Conservation (phyloP, 1,284 basidiomycete species). For the Ustilago cynodontis region DNA sequence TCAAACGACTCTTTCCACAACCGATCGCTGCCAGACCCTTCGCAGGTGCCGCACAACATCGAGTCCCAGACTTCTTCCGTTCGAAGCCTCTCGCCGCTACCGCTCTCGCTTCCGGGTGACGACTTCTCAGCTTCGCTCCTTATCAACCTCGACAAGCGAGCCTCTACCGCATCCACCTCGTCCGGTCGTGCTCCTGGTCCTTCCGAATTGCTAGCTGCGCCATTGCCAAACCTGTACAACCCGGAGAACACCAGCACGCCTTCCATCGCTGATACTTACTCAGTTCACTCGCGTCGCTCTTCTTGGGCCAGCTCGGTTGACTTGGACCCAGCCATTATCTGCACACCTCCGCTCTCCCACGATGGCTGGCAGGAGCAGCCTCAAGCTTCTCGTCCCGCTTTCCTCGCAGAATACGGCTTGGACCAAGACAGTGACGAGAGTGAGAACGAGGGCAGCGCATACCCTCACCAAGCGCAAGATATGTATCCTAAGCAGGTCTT, state of each 20-base stretch:
- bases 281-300: conserved; percentile 27
- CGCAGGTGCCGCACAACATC: conserved; percentile 22
- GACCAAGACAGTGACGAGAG: conserved; percentile 48
- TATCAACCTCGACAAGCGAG: conserved; percentile 31
- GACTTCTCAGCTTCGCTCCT: conserved; percentile 36
- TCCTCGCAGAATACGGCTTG: conserved; percentile 41
- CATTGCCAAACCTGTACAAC: conserved; percentile 16
- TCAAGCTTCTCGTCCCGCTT: conserved; percentile 18
- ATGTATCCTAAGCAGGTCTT: conserved; percentile 15
- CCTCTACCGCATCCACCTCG: conserved; percentile 28
- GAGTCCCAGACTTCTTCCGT: conserved; percentile 21
- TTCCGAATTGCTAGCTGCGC: conserved; percentile 25
- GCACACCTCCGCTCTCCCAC: conserved; percentile 37
- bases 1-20: conserved; percentile 3
- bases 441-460: conserved; percentile 37
- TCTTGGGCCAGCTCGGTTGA: conserved; percentile 50
- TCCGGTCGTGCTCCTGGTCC: conserved; percentile 44
- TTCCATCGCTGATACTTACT: conserved; percentile 46
- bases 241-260: conserved; percentile 14
- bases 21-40: conserved; percentile 22
- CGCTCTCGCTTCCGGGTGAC: conserved; percentile 24
- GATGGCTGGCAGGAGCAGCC: conserved; percentile 23
- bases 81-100: conserved; percentile 25
- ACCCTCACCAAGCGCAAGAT: conserved; percentile 21
- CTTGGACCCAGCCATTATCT: conserved; percentile 43